Base-by-base conservation (phyloP, 176 grass and related monocot species). In the Typha latifolia region DNA sequence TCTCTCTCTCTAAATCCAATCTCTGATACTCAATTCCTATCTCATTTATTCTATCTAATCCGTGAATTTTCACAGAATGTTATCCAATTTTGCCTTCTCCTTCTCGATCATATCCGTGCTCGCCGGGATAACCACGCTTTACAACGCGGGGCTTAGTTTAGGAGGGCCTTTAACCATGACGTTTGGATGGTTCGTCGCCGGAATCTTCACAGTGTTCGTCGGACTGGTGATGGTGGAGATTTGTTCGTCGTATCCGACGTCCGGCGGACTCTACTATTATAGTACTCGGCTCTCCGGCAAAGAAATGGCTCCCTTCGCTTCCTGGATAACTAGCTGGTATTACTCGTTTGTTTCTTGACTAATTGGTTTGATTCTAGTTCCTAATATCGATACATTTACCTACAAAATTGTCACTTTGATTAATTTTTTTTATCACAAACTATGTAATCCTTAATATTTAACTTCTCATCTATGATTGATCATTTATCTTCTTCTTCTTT, bases 41-140 rank as follows among this genome's bases (percentile, higher is more conserved):
- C 27, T 29, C 27, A 29, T 29, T 29, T 29, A 29, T 29, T 29
- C 27, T 29, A 2, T 29, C 27, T 29, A 29, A 29, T 29, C 27
- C 27, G 27, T 29, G 27, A 29, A 3, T 29, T 29, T 29, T 29
- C 27, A 13, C 52, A 96, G 92, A 61, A 78, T 86, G 59, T 66
- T 96, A 61, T 89, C 92, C 32, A 96, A 91, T 66, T 96, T 91
- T 48, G 92, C 92, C 27, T 91, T 96, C 82, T 96, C 92, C 18
- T 96, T 96, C 73, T 75, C 92, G 63, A 91, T 96, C 74, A 96
- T 96, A 64, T 96, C 92, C 43, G 92, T 96, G 68, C 71, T 96
- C 32, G 91, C 88, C 31, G 92, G 92, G 64, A 69, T 96, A 18
- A 96, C 92, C 20, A 96, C 88, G 70, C 85, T 91, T 19, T 96